A percentile compares a stretch with the other conserved stretches of the same genome.
Conservation (phyloP, 192 early-diverging fungal genomes). For the Kickxella alabastrina region DNA sequence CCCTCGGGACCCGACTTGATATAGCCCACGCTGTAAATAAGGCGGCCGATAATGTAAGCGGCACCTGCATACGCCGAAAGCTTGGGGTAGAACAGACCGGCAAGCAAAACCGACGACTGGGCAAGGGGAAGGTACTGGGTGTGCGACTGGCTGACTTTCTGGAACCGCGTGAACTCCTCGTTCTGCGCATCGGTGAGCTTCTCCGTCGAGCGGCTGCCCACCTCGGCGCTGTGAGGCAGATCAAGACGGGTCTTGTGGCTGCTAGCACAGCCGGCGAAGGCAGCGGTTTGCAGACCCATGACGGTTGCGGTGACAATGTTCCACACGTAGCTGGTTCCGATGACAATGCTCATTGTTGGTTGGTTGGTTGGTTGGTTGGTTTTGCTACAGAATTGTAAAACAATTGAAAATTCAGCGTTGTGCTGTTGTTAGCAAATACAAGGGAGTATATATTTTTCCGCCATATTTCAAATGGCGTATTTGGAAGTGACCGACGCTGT, state of each 20-base stretch:
- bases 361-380: too few relatives aligned
- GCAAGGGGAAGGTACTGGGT: conserved; percentile 43
- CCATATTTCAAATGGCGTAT: too few relatives aligned
- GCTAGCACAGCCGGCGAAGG: conserved; percentile 39
- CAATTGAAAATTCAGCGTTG: too few relatives aligned
- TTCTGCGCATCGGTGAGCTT: conserved; percentile 50
- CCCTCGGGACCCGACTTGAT: conserved; percentile 32
- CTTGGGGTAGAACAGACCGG: conserved; percentile 50
- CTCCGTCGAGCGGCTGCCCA: conserved; percentile 35
- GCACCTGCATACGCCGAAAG: conserved; percentile 38
- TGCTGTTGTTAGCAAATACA: background rate
- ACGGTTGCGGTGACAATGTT: conserved; percentile 47
- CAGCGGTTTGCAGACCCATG: conserved; percentile 43
- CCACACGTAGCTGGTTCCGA: conserved; percentile 51
- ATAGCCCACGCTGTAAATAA: conserved; percentile 47
- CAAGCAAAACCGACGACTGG: conserved; percentile 43
- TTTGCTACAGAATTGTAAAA: too few relatives aligned
- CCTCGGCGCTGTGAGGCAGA: conserved; percentile 36
- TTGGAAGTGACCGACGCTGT: too few relatives aligned
- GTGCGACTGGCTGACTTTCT: conserved; percentile 48
- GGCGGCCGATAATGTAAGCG: conserved; percentile 48
- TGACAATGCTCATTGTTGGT: conserved; percentile 43
- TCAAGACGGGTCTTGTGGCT: conserved; percentile 30
- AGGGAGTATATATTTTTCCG: too few relatives aligned
- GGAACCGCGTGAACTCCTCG: conserved; percentile 44